Conservation (phyloP, 2,329 filamentous ascomycete genomes). For the Pestalotiopsis sp. region DNA sequence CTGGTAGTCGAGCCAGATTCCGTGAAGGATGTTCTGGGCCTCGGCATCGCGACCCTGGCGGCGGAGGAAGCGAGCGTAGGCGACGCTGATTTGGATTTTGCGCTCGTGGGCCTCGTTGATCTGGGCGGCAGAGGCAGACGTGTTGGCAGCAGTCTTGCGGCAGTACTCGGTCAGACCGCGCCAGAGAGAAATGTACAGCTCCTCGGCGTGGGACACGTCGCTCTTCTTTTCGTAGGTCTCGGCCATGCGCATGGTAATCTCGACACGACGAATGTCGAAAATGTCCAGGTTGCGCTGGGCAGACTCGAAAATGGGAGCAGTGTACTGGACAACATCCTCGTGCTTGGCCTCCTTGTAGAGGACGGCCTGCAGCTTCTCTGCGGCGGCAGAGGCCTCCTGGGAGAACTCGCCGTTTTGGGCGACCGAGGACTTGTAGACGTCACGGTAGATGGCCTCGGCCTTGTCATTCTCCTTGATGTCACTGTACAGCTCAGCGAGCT, state of each 20-base stretch:
- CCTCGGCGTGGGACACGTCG: constrained; percentile 19
- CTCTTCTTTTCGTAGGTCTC: constrained; percentile 14
- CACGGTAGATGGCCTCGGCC: not conserved
- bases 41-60: constrained; percentile 17
- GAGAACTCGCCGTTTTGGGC: not conserved
- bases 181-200: constrained; percentile 23
- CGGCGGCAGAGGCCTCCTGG: not conserved
- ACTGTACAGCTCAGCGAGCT: constrained; percentile 19
- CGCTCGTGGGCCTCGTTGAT: constrained; percentile 19
- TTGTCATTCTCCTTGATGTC: constrained; percentile 15
- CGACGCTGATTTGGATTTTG: constrained; percentile 21
- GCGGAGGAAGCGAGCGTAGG: constrained; percentile 18
- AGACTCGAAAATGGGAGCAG: constrained; percentile 17
- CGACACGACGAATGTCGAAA: not conserved
- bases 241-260: not conserved
- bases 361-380: not conserved
- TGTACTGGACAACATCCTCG: constrained; percentile 15
- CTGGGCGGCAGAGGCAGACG: constrained; percentile 11
- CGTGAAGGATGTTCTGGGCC: constrained; percentile 20
- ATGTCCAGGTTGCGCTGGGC: constrained; percentile 9
- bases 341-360: not conserved
- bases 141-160: constrained; percentile 13
- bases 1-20: constrained; percentile 20
- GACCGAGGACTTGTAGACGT: not conserved
- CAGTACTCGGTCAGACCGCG: constrained; percentile 19